Percentiles rank a stretch among this genome's conserved stretches.
phyloP scores from a whole-genome alignment of 768 basidiomycete species.

The Mycena haematopus region DNA sequence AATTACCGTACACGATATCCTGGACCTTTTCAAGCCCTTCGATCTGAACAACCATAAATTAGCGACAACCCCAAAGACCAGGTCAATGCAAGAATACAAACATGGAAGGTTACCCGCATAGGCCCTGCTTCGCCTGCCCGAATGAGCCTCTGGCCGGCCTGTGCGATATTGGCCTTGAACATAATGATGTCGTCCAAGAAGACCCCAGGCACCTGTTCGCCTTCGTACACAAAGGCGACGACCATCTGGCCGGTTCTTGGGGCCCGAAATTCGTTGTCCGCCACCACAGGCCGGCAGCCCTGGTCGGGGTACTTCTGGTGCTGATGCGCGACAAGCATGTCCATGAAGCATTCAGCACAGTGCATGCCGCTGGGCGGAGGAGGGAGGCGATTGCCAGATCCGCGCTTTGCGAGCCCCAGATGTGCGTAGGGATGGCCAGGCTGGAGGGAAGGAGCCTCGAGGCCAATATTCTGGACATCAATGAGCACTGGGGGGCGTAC shows the following conservation, averaged over 20 bases:
- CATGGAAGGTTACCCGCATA: background rate
- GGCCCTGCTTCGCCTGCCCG: background rate
- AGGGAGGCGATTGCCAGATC: background rate
- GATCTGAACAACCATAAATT: background rate
- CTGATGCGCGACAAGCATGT: background rate
- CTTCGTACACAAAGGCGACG: background rate
- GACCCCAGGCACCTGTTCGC: background rate
- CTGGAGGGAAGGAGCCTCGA: background rate
- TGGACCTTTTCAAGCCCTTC: background rate
- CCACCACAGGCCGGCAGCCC: background rate
- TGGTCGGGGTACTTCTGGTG: background rate
- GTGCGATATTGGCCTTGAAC: background rate
- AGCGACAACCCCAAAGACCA: too few relatives aligned
- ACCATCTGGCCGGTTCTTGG: background rate
- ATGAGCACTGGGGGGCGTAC: background rate
- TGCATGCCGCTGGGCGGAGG: background rate
- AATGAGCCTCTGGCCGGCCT: background rate
- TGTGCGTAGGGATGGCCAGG: background rate
- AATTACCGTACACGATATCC: slow-evolving; percentile 6
- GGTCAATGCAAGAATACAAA: background rate
- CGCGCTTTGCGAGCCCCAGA: background rate
- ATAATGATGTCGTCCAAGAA: background rate
- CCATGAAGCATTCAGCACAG: background rate
- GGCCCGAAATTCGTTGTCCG: background rate
- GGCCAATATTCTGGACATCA: background rate